These are phyloP conservation scores for Populus hybrid DNA, from an alignment of 441 rosid genomes.

Conservation along the genomic window DNA sequence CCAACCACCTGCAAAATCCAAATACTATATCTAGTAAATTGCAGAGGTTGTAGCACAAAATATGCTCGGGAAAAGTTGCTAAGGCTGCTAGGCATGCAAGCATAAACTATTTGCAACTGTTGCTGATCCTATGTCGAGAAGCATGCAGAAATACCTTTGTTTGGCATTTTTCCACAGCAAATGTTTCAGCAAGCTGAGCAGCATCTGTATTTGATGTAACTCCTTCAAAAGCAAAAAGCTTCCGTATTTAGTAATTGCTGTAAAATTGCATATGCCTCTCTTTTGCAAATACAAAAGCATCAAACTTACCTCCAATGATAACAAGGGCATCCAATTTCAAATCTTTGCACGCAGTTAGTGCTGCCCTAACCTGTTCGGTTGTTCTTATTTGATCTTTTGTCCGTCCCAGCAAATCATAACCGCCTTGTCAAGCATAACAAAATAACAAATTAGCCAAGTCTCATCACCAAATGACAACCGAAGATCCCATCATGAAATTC, in stretches of 20 bases:
- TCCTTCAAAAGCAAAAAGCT: constrained; percentile 50
- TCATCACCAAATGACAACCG: constrained; percentile 9
- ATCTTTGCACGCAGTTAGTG: constrained; percentile 72
- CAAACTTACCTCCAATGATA: constrained; percentile 81
- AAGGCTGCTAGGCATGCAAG: neutral
- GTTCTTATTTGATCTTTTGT: constrained; percentile 97
- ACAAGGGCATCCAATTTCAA: constrained; percentile 96
- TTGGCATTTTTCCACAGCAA: constrained; percentile 80
- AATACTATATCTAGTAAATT: constrained; percentile 3
- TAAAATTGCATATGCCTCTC: constrained; percentile 3
- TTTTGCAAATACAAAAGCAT: neutral
- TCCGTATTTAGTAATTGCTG: constrained; percentile 14
- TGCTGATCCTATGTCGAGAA: neutral
- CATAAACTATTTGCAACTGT: neutral
- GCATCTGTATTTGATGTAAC: constrained; percentile 98
- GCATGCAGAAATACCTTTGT: constrained; percentile 60
- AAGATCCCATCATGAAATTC: constrained; percentile 17
- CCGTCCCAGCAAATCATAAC: constrained; percentile 96
- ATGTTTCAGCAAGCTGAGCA: constrained; percentile 98
- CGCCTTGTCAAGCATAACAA: constrained; percentile 52
- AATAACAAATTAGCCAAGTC: constrained; percentile 8
- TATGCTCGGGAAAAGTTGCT: neutral
- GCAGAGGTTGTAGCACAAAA: neutral
- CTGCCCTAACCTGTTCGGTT: constrained; percentile 92
- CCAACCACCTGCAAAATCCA: constrained; percentile 72